Evolutionary conservation across 257 asterid species (phyloP).

Genomic region (Agastache rugosa): DNA sequence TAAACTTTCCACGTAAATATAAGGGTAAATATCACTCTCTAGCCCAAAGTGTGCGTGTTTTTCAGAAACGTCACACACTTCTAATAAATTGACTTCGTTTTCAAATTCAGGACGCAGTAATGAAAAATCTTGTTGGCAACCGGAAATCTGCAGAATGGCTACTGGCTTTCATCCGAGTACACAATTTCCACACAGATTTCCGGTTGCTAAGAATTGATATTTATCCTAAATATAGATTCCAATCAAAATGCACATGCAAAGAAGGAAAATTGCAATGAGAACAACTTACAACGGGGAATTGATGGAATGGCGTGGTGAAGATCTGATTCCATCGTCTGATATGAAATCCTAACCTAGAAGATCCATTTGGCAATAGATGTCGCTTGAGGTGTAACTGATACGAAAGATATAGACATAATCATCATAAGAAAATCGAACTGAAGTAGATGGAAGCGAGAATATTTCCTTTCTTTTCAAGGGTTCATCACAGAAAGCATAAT

Average conservation of each 20-base stretch:
- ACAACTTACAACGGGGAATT: constrained; percentile 37
- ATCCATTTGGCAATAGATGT: constrained; percentile 13
- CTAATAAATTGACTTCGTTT: background rate
- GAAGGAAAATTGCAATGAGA: background rate
- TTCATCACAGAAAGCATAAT: background rate
- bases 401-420: constrained; percentile 4
- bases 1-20: constrained; percentile 9
- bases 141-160: too few species aligned
- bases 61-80: background rate
- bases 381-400: constrained; percentile 37
- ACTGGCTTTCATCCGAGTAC: too few species aligned
- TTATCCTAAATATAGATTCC: background rate
- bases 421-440: constrained; percentile 17
- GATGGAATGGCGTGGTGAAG: constrained; percentile 30
- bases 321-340: constrained; percentile 39
- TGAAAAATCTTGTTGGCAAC: too few species aligned
- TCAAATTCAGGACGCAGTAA: too few species aligned
- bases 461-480: background rate
- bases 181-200: too few species aligned
- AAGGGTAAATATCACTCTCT: background rate
- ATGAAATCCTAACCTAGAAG: constrained; percentile 21
- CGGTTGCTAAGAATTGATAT: too few species aligned
- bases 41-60: too few species aligned
- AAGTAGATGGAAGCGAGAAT: constrained; percentile 12
- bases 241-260: background rate